These are phyloP conservation scores for Bauhinia variegata DNA, from an alignment of 306 rosid species.

Conservation along the genomic window DNA sequence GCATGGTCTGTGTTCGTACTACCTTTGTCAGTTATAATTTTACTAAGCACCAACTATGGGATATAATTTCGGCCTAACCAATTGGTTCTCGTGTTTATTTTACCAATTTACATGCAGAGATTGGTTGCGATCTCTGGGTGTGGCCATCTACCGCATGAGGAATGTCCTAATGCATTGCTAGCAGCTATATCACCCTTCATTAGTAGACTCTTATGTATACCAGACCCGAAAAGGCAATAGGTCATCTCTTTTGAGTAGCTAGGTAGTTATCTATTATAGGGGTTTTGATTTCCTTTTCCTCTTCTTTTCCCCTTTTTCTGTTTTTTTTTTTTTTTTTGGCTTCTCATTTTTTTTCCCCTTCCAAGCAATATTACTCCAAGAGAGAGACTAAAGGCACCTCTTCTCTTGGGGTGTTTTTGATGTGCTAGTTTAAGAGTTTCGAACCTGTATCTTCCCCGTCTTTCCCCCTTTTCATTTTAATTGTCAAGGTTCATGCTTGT, in stretches of 20 bases:
- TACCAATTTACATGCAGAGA: constrained; percentile 60
- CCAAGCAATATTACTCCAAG: constrained; percentile 39
- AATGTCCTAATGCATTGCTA: constrained; percentile 90
- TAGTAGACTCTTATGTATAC: constrained; percentile 51
- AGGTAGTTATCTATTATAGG: constrained; percentile 37
- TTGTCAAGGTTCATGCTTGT: constrained; percentile 31
- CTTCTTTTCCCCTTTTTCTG: no score
- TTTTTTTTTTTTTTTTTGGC: no score
- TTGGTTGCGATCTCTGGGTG: constrained; percentile 85
- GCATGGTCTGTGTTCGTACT: not conserved
- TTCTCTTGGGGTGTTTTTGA: constrained; percentile 58
- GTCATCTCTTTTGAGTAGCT: constrained; percentile 32
- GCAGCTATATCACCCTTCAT: constrained; percentile 86
- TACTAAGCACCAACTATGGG: not conserved
- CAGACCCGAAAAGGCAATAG: constrained; percentile 56
- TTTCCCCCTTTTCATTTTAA: constrained; percentile 3
- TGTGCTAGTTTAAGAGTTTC: constrained; percentile 54
- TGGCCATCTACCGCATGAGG: constrained; percentile 97
- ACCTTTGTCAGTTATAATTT: not conserved
- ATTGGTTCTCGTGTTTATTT: constrained; percentile 22
- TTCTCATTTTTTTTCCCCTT: constrained; percentile 2
- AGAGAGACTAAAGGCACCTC: constrained; percentile 50
- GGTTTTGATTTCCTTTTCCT: not conserved
- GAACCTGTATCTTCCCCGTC: constrained; percentile 42
- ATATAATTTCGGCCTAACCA: constrained; percentile 13